Percentiles rank a stretch among this genome's conserved stretches.
These are phyloP conservation scores for Dalbergia cultrata DNA, from an alignment of 306 rosid species.

Conservation along the genomic window DNA sequence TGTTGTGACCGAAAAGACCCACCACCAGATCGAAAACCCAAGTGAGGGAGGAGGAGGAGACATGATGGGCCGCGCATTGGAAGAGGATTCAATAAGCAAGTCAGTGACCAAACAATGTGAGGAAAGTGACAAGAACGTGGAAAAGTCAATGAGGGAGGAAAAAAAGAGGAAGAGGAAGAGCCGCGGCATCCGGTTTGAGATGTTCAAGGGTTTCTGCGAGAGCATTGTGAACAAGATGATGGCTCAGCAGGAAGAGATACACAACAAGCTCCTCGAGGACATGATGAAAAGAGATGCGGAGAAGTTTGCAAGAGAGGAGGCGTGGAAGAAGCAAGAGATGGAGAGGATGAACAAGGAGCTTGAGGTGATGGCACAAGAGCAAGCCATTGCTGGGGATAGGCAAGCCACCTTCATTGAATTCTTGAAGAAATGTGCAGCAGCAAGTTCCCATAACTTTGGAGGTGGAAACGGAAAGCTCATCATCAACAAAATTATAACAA, in stretches of 20 bases:
- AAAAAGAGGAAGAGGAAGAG: conserved; percentile 53
- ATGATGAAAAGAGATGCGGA: conserved; percentile 80
- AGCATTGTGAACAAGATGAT: conserved; percentile 73
- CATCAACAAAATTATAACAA: neutral
- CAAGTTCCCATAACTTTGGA: neutral
- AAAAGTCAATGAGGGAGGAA: conserved; percentile 15
- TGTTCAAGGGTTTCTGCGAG: conserved; percentile 76
- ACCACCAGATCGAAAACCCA: neutral
- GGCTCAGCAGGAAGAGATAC: conserved; percentile 84
- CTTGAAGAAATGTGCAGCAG: conserved; percentile 63
- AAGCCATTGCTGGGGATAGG: conserved; percentile 68
- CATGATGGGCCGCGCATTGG: conserved; percentile 27
- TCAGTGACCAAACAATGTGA: conserved; percentile 11
- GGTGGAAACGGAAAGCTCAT: neutral
- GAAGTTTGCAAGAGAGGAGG: conserved; percentile 72
- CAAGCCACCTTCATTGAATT: conserved; percentile 72
- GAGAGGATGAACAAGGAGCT: conserved; percentile 84
- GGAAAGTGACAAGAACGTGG: conserved; percentile 24
- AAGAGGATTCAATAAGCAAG: conserved; percentile 15
- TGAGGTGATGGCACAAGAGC: conserved; percentile 73
- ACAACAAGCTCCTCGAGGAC: conserved; percentile 71
- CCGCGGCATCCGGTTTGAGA: conserved; percentile 59
- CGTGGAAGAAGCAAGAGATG: conserved; percentile 82
- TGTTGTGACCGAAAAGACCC: neutral
- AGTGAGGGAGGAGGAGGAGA: neutral